Evolutionary conservation across 495 filamentous ascomycete species (phyloP).

Genomic region (Aspergillus saccharolyticus): DNA sequence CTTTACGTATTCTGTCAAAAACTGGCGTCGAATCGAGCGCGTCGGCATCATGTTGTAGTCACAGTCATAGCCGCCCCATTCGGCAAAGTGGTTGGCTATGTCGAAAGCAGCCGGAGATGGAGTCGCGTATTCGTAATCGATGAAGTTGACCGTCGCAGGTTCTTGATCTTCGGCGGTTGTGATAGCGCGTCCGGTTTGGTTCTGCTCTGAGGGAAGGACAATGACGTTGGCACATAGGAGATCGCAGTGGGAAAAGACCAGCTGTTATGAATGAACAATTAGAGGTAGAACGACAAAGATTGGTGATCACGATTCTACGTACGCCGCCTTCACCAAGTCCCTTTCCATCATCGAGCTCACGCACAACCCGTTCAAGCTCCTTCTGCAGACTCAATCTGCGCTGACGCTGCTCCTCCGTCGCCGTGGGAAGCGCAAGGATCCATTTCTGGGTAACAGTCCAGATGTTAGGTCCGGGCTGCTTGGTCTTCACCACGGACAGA

Average conservation of each 20-base stretch:
- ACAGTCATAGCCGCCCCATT: constrained; percentile 97
- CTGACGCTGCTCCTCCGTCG: constrained; percentile 58
- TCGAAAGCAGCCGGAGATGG: constrained; percentile 97
- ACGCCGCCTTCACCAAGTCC: constrained; percentile 70
- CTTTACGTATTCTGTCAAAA: constrained; percentile 74
- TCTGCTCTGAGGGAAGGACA: constrained; percentile 49
- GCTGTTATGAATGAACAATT: constrained; percentile 40
- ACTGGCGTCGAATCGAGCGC: constrained; percentile 67
- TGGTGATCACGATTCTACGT: constrained; percentile 28
- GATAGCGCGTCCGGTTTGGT: constrained; percentile 14
- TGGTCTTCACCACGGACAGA: constrained; percentile 53
- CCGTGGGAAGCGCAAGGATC: constrained; percentile 76
- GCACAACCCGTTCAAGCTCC: constrained; percentile 66
- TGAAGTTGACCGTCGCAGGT: constrained; percentile 67
- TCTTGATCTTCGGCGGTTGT: constrained; percentile 26
- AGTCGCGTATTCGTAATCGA: constrained; percentile 96
- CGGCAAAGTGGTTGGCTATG: constrained; percentile 97
- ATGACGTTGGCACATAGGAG: constrained; percentile 94
- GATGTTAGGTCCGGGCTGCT: constrained; percentile 67
- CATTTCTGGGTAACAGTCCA: constrained; percentile 96
- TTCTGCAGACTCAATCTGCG: constrained; percentile 64
- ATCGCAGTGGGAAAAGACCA: constrained; percentile 94
- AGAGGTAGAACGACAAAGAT: neutral
- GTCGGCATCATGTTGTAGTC: constrained; percentile 83
- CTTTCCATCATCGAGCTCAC: constrained; percentile 64